A percentile compares a stretch with the other conserved stretches of the same genome.
phyloP scores from a whole-genome alignment of 2,329 filamentous ascomycete genomes.

The Colletotrichum magnum region DNA sequence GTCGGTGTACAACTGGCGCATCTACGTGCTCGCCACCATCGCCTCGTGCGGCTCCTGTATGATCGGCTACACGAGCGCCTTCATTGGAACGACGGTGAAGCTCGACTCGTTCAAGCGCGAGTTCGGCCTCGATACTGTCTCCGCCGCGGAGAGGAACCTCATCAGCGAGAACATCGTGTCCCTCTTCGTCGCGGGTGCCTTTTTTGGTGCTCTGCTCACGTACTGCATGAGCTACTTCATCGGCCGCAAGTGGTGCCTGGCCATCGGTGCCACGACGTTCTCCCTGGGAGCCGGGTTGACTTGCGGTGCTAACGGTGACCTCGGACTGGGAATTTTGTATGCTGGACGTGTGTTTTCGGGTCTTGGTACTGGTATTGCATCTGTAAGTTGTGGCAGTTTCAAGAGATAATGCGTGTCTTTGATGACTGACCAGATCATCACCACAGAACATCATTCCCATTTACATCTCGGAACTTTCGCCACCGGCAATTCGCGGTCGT shows the following conservation, averaged over 20 bases:
- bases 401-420: not conserved
- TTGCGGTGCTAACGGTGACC: constrained; percentile 66
- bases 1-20: constrained; percentile 53
- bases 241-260: constrained; percentile 67
- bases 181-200: constrained; percentile 77
- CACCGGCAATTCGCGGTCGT: constrained; percentile 67
- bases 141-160: constrained; percentile 58
- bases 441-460: constrained; percentile 63
- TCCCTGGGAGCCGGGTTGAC: constrained; percentile 66
- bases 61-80: constrained; percentile 66
- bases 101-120: constrained; percentile 73
- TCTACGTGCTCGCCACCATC: constrained; percentile 51
- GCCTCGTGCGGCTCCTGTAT: constrained; percentile 57
- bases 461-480: constrained; percentile 61
- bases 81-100: constrained; percentile 77
- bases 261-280: constrained; percentile 49
- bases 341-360: constrained; percentile 66
- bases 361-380: constrained; percentile 54
- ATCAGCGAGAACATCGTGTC: constrained; percentile 76
- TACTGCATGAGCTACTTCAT: constrained; percentile 72
- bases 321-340: constrained; percentile 63
- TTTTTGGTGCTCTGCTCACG: constrained; percentile 75
- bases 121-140: constrained; percentile 67
- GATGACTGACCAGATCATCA: constrained; percentile 40
- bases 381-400: constrained; percentile 2